Conservation (phyloP, 208 protist species). For the Trypanosoma avium region DNA sequence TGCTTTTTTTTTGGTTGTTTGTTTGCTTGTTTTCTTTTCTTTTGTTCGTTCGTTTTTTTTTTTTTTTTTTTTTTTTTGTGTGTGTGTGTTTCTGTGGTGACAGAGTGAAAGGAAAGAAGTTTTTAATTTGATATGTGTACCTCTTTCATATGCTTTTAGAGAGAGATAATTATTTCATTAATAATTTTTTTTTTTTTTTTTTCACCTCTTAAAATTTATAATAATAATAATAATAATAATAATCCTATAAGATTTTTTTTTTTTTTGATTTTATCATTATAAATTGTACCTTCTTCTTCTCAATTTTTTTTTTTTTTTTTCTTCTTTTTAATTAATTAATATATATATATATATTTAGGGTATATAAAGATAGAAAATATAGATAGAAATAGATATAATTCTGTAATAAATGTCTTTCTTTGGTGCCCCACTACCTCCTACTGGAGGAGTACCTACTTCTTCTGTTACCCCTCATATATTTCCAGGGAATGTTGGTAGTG, state of each 20-base stretch:
- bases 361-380: too few species aligned
- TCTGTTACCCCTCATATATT: background rate
- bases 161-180: background rate
- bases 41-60: background rate
- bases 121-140: too few species aligned
- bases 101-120: too few species aligned
- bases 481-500: background rate
- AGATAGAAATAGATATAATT: too few species aligned
- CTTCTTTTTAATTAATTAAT: background rate
- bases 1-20: background rate
- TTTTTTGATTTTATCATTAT: conserved; percentile 1
- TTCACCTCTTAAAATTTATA: too few species aligned
- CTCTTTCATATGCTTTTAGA: background rate
- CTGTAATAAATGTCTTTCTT: conserved; percentile 16
- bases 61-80: conserved; percentile 13
- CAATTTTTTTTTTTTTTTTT: conserved; percentile 1
- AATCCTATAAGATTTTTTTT: background rate
- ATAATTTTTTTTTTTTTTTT: background rate
- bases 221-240: too few species aligned
- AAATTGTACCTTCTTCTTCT: background rate
- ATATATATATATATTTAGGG: background rate
- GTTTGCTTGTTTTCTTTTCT: conserved; percentile 8
- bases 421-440: background rate
- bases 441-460: background rate
- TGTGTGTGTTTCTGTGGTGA: too few species aligned